Evolutionary conservation across 495 filamentous ascomycete species (phyloP).

Genomic region (Xylaria intraflava): DNA sequence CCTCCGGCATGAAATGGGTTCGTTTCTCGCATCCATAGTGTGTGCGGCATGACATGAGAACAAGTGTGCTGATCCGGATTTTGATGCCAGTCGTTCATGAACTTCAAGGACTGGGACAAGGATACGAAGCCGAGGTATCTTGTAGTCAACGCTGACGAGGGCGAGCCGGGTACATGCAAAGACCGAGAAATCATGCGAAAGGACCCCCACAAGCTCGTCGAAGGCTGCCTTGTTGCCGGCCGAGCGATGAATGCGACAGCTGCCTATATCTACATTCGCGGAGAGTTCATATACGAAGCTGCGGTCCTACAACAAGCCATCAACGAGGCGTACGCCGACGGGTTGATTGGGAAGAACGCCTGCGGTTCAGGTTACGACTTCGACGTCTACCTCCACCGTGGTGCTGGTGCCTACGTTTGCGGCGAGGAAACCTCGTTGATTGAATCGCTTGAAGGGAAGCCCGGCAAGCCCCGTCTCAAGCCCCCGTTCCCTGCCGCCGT

Average conservation of each 20-base stretch:
- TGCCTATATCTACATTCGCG: slow-evolving; percentile 98
- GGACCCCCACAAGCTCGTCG: slow-evolving; percentile 96
- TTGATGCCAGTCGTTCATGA: slow-evolving; percentile 94
- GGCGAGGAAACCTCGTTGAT: slow-evolving; percentile 97
- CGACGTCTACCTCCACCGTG: slow-evolving; percentile 92
- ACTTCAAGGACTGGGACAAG: slow-evolving; percentile 99
- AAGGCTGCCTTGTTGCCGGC: slow-evolving; percentile 94
- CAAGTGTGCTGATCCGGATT: slow-evolving; percentile 19
- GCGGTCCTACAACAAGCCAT: slow-evolving; percentile 90
- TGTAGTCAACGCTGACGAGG: slow-evolving; percentile 97
- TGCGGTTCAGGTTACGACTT: slow-evolving; percentile 96
- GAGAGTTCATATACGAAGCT: slow-evolving; percentile 97
- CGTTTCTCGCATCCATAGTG: slow-evolving; percentile 13
- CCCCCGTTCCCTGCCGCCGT: slow-evolving; percentile 96
- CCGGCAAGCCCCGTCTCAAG: slow-evolving; percentile 96
- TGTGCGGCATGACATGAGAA: neutral
- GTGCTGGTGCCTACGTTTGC: slow-evolving; percentile 95
- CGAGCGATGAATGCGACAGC: slow-evolving; percentile 97
- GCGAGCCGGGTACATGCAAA: slow-evolving; percentile 98
- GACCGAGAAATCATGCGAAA: slow-evolving; percentile 99
- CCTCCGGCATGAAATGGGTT: slow-evolving; percentile 98
- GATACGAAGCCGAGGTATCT: slow-evolving; percentile 92
- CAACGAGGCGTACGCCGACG: slow-evolving; percentile 91
- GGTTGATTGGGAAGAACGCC: slow-evolving; percentile 94
- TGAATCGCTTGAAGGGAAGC: slow-evolving; percentile 96